Evolutionary conservation across 441 rosid genomes (phyloP), one percentile per base, ranked within the genome.

Genomic region (Pelargonium citronellum): DNA sequence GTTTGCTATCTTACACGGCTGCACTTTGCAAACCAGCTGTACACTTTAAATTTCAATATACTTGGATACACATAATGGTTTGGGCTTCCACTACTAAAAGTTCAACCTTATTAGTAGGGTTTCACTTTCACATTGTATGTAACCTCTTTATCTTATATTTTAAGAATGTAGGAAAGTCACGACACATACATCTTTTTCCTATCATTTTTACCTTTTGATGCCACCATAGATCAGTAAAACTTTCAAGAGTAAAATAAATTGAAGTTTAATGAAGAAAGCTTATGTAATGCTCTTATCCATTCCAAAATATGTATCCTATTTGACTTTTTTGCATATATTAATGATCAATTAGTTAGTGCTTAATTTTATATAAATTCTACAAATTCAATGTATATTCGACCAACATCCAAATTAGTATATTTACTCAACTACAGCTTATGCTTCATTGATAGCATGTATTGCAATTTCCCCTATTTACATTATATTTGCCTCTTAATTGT

Each of bases 1-100:
- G 97, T 91, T 71, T 79, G 83, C 1, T 41, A 27, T 16, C 46
- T 19, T 19, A 58, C 64, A 17, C 8, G 4, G 3, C 12, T 57
- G 10, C 9, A 57, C 62, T 57, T 57, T 57, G 17, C 62, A 57
- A 57, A 17, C 10, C 24, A 17, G 34, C 34, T 30, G 34, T 30
- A 30, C 1, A 0, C 2, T 2, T 30, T 30, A 30, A 30, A 30
- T 30, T 30, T 30, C 34, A 30, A 30, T 30, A 30, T 30, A 30
- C 4, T 30, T 2, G 34, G 34, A 2, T 30, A 30, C 34, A 30
- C 34, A 30, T 30, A 30, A 30, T 30, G 2, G 34, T 30, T 30
- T 30, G 34, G 2, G 34, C 34, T 30, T 30, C 34, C 34, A 30
- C 34, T 30, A 30, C 34, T 2, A 30, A 30, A 30, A 30, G 34